Percentiles rank a stretch among this genome's conserved stretches.
These are phyloP conservation scores for Aspergillus avenaceus DNA, from an alignment of 495 filamentous ascomycete species.

Conservation along the genomic window DNA sequence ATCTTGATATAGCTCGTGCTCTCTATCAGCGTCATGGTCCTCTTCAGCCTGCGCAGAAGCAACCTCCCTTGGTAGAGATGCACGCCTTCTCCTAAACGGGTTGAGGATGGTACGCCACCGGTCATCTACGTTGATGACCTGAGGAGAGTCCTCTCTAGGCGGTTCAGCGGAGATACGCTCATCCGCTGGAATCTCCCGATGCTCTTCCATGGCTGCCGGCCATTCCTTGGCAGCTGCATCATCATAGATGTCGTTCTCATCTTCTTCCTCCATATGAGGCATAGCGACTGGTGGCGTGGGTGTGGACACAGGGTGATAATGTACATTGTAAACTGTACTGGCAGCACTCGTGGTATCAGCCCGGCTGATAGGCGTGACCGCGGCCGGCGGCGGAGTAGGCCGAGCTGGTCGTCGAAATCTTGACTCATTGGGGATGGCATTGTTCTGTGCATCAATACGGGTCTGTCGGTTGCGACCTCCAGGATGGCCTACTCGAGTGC, in stretches of 20 bases:
- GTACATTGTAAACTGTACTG: conserved; percentile 81
- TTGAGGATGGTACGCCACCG: conserved; percentile 50
- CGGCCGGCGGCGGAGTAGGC: conserved; percentile 60
- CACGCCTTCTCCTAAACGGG: conserved; percentile 50
- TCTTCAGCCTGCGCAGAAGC: conserved; percentile 45
- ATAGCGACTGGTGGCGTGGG: conserved; percentile 52
- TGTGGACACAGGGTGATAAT: conserved; percentile 72
- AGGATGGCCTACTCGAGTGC: conserved; percentile 27
- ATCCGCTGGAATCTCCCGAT: conserved; percentile 6
- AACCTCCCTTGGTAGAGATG: conserved; percentile 52
- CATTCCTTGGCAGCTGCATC: conserved; percentile 24
- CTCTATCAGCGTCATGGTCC: conserved; percentile 19
- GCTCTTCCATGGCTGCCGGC: conserved; percentile 11
- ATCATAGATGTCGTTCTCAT: conserved; percentile 22
- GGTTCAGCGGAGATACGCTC: conserved; percentile 13
- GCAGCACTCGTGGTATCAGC: conserved; percentile 72
- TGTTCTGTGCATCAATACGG: conserved; percentile 10
- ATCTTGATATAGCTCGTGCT: conserved; percentile 13
- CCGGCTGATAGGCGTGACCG: conserved; percentile 67
- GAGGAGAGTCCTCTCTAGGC: conserved; percentile 28
- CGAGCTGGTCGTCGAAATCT: conserved; percentile 32
- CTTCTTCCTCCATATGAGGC: conserved; percentile 37
- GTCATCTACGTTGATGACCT: conserved; percentile 29
- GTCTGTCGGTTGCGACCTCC: conserved; percentile 21
- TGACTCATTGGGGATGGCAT: conserved; percentile 14